These are phyloP conservation scores for Penicillium frequentans DNA, from an alignment of 2,329 filamentous ascomycete genomes.

Conservation along the genomic window DNA sequence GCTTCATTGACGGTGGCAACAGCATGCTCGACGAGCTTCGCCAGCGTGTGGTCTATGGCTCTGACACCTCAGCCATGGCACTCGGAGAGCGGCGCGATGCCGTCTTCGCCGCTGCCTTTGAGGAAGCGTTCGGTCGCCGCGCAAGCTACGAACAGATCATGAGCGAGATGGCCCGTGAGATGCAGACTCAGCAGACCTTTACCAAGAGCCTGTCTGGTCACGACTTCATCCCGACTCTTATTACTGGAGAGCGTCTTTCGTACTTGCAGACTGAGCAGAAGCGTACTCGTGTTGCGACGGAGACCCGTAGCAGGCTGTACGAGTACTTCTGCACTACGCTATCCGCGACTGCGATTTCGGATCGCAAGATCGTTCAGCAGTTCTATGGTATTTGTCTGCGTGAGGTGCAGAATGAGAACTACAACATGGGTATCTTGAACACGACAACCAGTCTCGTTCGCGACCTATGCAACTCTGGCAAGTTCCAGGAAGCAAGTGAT, in stretches of 20 bases:
- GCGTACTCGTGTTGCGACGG: conserved; percentile 27
- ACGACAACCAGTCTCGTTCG: conserved; percentile 28
- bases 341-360: conserved; percentile 26
- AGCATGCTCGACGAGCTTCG: conserved; percentile 50
- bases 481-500: conserved; percentile 36
- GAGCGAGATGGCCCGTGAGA: conserved; percentile 45
- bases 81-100: conserved; percentile 40
- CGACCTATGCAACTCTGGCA: conserved; percentile 29
- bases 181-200: conserved; percentile 43
- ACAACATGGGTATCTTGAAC: conserved; percentile 32
- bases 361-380: conserved; percentile 30
- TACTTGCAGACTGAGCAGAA: conserved; percentile 33
- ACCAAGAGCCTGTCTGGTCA: conserved; percentile 32
- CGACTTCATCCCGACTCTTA: conserved; percentile 35
- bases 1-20: conserved; percentile 43
- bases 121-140: conserved; percentile 42
- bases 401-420: conserved; percentile 30
- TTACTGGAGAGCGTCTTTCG: conserved; percentile 31
- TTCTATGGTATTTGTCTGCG: conserved; percentile 36
- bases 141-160: conserved; percentile 43
- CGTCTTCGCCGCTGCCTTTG: conserved; percentile 48
- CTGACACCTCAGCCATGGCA: conserved; percentile 30
- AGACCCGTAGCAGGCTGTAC: conserved; percentile 35
- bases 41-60: conserved; percentile 51
- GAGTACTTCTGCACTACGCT: conserved; percentile 38